Percentiles rank a stretch among this genome's conserved stretches.
Evolutionary conservation across 2,329 filamentous ascomycete species (phyloP).

Genomic region (Akanthomyces uredinophilus): DNA sequence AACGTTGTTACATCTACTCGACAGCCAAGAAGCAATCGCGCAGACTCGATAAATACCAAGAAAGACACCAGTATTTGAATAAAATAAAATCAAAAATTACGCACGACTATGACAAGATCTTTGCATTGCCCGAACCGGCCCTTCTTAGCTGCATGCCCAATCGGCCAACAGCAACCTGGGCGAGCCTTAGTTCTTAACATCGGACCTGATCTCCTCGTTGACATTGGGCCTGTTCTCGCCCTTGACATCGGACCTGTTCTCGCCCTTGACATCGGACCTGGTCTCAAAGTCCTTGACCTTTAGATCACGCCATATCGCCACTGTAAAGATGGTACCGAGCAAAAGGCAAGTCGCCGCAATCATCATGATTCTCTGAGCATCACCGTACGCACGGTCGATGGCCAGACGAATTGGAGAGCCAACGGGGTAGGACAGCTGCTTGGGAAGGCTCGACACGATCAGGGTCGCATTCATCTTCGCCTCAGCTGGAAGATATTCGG

Average conservation of each 20-base stretch:
- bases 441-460: neutral
- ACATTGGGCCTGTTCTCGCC: no score
- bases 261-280: neutral
- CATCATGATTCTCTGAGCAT: conserved; percentile 10
- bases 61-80: no score
- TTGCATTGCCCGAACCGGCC: no score
- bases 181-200: neutral
- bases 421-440: neutral
- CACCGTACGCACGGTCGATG: neutral
- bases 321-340: neutral
- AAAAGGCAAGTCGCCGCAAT: neutral
- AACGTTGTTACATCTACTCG: no score
- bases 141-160: no score
- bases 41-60: no score
- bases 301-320: conserved; percentile 6
- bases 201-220: no score
- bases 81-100: no score
- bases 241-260: no score
- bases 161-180: neutral
- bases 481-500: neutral
- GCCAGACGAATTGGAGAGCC: neutral
- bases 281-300: conserved; percentile 7
- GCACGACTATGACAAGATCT: no score
- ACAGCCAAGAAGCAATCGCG: no score
- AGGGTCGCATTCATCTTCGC: neutral